Evolutionary conservation across 2,329 filamentous ascomycete species (phyloP), one percentile per base, ranked within the genome.

Genomic region (Aspergillus vadensis): DNA sequence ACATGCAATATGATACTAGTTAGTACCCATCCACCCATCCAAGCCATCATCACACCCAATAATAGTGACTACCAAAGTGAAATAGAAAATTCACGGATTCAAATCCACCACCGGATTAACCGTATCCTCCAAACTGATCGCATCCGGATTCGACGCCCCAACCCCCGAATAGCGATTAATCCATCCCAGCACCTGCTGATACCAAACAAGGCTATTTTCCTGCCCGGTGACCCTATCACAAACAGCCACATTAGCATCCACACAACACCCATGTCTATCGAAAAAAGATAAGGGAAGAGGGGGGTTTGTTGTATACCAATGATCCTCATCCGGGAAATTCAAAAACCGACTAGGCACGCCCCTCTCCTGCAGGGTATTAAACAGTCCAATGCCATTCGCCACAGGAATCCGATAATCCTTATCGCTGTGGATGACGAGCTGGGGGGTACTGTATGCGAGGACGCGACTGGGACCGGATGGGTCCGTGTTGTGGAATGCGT

Each of bases 171-270:
- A 83, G 65, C 77, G 77, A 65, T 86, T 86, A 64, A 89, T 82
- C 87, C 90, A 97, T 43, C 84, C 85, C 15, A 96, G 73, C 15
- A 96, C 92, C 72, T 92, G 90, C 62, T 85, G 85, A 69, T 97
- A 91, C 93, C 93, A 97, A 5, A 94, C 85, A 17, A 96, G 78
- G n/a, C 87, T 90, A 75, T 97, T 97, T 76, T 96, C 92, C 0
- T 88, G 89, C 70, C 95, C 94, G 48, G 93, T 69, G 2, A 97
- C 92, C 91, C 91, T 77, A 56, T 30, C 27, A 44, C 10, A 56
- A 15, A 36, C 32, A 49, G 55, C 32, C 10, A 10, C 0, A 36
- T 36, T 5, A 36, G 32, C 32, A 30, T 30, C 27, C 27, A 30
- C 27, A 30, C n/a, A n/a, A 30, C 27, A 30, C 27, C 27, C 27